Percentiles rank a stretch among this genome's conserved stretches.
Evolutionary conservation across 257 asterid genomes (phyloP).

Genomic region (Lycium ferocissimum): DNA sequence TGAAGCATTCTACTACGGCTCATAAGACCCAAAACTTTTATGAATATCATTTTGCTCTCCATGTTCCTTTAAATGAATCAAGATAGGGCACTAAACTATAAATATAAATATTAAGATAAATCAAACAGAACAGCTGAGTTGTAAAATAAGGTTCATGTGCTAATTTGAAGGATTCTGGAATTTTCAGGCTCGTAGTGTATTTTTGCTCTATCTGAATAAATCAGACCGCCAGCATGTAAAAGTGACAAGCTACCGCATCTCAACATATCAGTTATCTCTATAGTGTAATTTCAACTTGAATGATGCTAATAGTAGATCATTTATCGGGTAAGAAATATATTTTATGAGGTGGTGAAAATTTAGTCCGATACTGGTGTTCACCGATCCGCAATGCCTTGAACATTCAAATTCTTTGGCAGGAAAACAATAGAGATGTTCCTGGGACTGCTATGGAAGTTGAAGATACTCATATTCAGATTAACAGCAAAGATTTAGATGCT

Average conservation of each 20-base stretch:
- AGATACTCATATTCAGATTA: conserved; percentile 39
- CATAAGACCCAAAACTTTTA: not conserved
- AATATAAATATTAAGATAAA: not conserved
- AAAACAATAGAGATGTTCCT: conserved; percentile 46
- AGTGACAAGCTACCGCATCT: conserved; percentile 1
- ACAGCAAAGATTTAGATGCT: conserved; percentile 41
- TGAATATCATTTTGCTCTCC: not conserved
- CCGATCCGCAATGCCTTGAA: conserved; percentile 25
- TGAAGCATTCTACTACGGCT: not conserved
- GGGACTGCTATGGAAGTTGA: conserved; percentile 45
- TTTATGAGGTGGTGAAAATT: conserved; percentile 17
- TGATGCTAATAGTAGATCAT: not conserved
- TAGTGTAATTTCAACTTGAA: not conserved
- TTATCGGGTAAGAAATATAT: not conserved
- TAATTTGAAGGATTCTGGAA: not conserved
- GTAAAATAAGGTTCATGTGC: not conserved
- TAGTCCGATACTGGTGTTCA: not conserved
- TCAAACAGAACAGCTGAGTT: not conserved
- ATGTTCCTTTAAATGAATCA: not conserved
- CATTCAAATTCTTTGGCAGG: conserved; percentile 56
- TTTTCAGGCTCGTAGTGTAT: not conserved
- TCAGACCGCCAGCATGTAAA: not conserved
- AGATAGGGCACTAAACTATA: not conserved
- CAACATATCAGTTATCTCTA: not conserved
- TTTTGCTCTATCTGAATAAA: not conserved